A percentile compares a stretch with the other conserved stretches of the same genome.
These are phyloP conservation scores for Penicillium paradoxum DNA, from an alignment of 495 filamentous ascomycete species.

Conservation along the genomic window DNA sequence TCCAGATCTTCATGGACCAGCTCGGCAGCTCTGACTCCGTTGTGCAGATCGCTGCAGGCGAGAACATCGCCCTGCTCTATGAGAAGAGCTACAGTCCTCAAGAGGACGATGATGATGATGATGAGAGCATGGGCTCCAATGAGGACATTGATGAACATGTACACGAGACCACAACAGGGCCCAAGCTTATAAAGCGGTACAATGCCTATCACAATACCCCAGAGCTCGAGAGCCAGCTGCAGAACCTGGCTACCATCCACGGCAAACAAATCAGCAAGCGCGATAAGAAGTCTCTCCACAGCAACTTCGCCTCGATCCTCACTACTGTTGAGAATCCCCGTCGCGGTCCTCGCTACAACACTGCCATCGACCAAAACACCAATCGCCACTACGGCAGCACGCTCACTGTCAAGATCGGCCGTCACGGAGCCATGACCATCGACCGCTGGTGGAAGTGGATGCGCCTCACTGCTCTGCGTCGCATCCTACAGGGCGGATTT, in stretches of 20 bases:
- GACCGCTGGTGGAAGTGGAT: conserved; percentile 90
- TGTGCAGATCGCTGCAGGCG: conserved; percentile 82
- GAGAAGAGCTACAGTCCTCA: conserved; percentile 69
- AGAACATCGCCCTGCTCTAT: conserved; percentile 85
- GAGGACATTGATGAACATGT: conserved; percentile 48
- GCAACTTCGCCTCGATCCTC: conserved; percentile 74
- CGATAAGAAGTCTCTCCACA: conserved; percentile 71
- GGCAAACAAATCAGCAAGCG: conserved; percentile 71
- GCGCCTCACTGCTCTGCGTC: conserved; percentile 67
- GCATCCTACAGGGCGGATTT: conserved; percentile 77
- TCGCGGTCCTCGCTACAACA: conserved; percentile 65
- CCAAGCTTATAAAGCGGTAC: conserved; percentile 60
- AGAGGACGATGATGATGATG: conserved; percentile 60
- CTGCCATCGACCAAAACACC: conserved; percentile 66
- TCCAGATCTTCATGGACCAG: conserved; percentile 88
- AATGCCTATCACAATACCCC: conserved; percentile 51
- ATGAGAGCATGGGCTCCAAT: conserved; percentile 46
- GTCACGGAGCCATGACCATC: conserved; percentile 67
- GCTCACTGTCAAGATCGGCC: conserved; percentile 69
- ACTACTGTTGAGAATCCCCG: conserved; percentile 77
- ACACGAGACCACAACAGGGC: conserved; percentile 42
- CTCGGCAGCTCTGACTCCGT: conserved; percentile 68
- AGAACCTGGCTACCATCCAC: conserved; percentile 53
- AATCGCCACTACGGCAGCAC: conserved; percentile 72
- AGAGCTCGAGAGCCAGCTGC: conserved; percentile 49